Base-by-base conservation (phyloP, 805 yeast species). In the Maudiozyma saulgeensis region DNA sequence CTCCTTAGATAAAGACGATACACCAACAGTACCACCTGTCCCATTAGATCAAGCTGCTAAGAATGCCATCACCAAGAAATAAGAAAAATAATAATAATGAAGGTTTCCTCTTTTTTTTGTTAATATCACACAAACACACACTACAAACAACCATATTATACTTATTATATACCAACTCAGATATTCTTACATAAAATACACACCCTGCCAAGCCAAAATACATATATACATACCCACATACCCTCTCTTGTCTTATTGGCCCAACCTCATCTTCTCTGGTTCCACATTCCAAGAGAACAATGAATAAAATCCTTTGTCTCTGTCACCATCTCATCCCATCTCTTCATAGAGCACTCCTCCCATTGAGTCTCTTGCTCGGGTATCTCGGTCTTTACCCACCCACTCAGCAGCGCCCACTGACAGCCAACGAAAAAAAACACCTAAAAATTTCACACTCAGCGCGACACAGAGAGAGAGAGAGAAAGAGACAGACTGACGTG, bases 1-100 rank as follows among this genome's bases (percentile, higher is more conserved):
- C 40, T 61, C 63, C 18, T 56, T 70, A 48, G 74, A 70, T 51
- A 72, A 70, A 40, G 67, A 64, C 34, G 72, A 68, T 8, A 48
- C 61, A 11, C 58, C 60, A 8, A 52, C 56, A 13, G 62, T 59
- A 6, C 51, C 57, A 25, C 50, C 51, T 12, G 44, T 44, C 9
- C 54, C 54, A 26, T 11, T 44, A 13, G 55, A 57, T 18, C 56
- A 57, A 35, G 58, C 62, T 18, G 52, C 59, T 9, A 51, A 35
- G 52, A 45, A 51, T 3, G 44, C 57, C 11, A 48, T 58, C n/a
- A 46, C 56, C 12, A 56, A 58, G 46, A 57, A 51, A 49, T 53
- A 56, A 43, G 32, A 28, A 28, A 28, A 11, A 28, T 4, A 28
- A 28, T 8, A 26, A n/a, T n/a, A n/a, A n/a, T 21, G 23, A 21